These are phyloP conservation scores for Myriosclerotinia curreyana DNA, from an alignment of 2,329 filamentous ascomycete genomes.

Conservation along the genomic window DNA sequence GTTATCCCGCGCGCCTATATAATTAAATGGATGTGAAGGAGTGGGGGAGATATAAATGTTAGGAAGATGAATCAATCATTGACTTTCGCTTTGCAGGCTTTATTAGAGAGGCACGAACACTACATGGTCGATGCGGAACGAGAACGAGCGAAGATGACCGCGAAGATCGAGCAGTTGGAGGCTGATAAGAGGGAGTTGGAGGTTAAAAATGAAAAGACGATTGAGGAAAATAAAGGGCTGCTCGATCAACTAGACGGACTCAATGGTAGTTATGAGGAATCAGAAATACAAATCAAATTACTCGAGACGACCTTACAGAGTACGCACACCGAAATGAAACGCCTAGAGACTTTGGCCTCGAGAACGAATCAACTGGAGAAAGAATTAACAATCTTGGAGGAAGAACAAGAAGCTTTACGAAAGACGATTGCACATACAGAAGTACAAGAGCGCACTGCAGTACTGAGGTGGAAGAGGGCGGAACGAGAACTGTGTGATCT, in stretches of 20 bases:
- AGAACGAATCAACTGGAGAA: constrained; percentile 76
- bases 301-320: constrained; percentile 74
- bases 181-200: constrained; percentile 70
- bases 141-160: constrained; percentile 54
- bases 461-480: constrained; percentile 81
- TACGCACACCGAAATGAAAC: constrained; percentile 73
- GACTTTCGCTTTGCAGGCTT: constrained; percentile 75
- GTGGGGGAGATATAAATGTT: not conserved
- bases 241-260: constrained; percentile 81
- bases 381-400: constrained; percentile 75
- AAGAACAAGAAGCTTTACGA: constrained; percentile 74
- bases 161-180: constrained; percentile 46
- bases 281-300: constrained; percentile 73
- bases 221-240: constrained; percentile 78
- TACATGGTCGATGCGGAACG: constrained; percentile 91
- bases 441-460: constrained; percentile 73
- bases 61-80: constrained; percentile 48
- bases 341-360: constrained; percentile 68
- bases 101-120: constrained; percentile 87
- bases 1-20: constrained; percentile 11
- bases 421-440: constrained; percentile 63
- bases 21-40: constrained; percentile 6
- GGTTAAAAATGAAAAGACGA: constrained; percentile 69
- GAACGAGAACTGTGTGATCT: constrained; percentile 75
- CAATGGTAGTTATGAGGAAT: constrained; percentile 74